phyloP scores from a whole-genome alignment of 2,329 filamentous ascomycete species.

The Basipetospora chlamydospora region DNA sequence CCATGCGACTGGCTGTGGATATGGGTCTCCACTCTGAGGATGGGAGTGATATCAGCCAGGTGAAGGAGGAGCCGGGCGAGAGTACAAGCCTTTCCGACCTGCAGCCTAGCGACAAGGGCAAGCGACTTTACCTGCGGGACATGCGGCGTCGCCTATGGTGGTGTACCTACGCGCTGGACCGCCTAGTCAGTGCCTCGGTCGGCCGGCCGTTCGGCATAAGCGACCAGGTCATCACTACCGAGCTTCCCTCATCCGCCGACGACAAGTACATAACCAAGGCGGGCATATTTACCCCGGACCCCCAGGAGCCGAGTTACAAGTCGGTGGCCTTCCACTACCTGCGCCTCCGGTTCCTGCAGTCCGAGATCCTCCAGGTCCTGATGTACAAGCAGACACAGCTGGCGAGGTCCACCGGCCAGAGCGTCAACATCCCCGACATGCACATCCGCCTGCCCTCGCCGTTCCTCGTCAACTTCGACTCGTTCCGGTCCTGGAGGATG shows the following conservation, averaged over 20 bases:
- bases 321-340: constrained; percentile 87
- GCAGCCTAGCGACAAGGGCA: constrained; percentile 38
- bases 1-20: constrained; percentile 78
- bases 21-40: constrained; percentile 89
- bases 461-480: constrained; percentile 70
- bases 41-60: constrained; percentile 39
- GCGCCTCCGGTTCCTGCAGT: constrained; percentile 74
- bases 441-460: constrained; percentile 69
- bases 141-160: constrained; percentile 82
- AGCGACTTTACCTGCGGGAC: constrained; percentile 74
- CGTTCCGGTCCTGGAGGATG: constrained; percentile 75
- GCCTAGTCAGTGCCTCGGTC: constrained; percentile 88
- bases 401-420: constrained; percentile 51
- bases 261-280: constrained; percentile 74
- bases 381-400: constrained; percentile 83
- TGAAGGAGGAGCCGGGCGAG: constrained; percentile 10
- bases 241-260: constrained; percentile 80
- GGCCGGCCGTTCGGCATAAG: constrained; percentile 86
- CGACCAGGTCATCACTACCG: constrained; percentile 92
- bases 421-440: constrained; percentile 56
- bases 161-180: constrained; percentile 90
- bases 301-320: constrained; percentile 66
- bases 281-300: constrained; percentile 54
- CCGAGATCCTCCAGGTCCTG: constrained; percentile 85
- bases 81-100: constrained; percentile 10